These are phyloP conservation scores for Elasticomyces elasticus DNA, from an alignment of 495 filamentous ascomycete species.

Conservation along the genomic window DNA sequence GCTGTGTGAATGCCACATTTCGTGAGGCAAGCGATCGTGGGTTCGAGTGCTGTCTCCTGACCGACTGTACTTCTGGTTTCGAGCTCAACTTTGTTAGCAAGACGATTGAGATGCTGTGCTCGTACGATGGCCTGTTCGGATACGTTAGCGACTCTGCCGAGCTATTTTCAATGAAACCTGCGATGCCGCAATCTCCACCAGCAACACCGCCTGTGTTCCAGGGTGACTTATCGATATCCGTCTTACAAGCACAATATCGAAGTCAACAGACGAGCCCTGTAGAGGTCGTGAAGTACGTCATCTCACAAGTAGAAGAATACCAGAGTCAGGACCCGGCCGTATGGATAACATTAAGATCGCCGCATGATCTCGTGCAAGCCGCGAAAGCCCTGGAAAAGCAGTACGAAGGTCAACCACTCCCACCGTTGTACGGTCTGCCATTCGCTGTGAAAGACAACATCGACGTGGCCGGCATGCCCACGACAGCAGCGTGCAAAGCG, in stretches of 20 bases:
- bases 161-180: neutral
- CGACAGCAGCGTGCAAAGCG: conserved; percentile 50
- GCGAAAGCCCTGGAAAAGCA: conserved; percentile 36
- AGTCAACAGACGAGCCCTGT: conserved; percentile 27
- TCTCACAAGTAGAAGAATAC: conserved; percentile 33
- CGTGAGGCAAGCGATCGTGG: conserved; percentile 68
- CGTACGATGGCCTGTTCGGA: conserved; percentile 13
- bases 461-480: conserved; percentile 46
- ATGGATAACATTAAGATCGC: conserved; percentile 42
- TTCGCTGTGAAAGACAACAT: conserved; percentile 59
- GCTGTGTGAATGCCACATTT: conserved; percentile 59
- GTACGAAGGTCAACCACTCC: conserved; percentile 40
- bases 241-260: conserved; percentile 31
- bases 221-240: conserved; percentile 26
- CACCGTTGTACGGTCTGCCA: conserved; percentile 53
- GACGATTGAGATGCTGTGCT: conserved; percentile 13
- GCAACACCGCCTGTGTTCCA: conserved; percentile 2
- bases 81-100: conserved; percentile 5
- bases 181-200: neutral
- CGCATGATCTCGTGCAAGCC: conserved; percentile 33
- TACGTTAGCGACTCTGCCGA: conserved; percentile 6
- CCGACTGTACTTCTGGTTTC: conserved; percentile 13
- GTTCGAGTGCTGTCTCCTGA: conserved; percentile 47
- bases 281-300: conserved; percentile 35
- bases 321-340: conserved; percentile 40